Evolutionary conservation across 2,329 filamentous ascomycete genomes (phyloP).

Genomic region (Cadophora gregata): DNA sequence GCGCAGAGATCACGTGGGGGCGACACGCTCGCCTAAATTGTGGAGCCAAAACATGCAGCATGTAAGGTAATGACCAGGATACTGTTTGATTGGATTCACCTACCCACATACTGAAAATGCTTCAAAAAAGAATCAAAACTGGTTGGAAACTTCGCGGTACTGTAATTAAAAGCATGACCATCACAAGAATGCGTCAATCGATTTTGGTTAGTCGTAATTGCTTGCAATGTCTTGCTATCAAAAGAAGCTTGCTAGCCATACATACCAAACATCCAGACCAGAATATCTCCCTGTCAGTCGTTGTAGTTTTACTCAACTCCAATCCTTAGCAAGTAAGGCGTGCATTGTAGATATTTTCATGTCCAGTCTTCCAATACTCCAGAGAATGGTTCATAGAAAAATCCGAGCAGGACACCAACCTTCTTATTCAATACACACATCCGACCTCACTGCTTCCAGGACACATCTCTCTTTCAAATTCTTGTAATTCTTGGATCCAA

Average conservation of each 20-base stretch:
- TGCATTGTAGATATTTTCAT: neutral
- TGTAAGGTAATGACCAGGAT: no score
- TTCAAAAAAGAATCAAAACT: no score
- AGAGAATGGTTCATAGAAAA: neutral
- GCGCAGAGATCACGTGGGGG: no score
- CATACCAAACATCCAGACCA: no score
- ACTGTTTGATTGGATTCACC: no score
- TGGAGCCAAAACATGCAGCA: conserved; percentile 9
- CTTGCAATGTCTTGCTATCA: no score
- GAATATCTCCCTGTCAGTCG: neutral
- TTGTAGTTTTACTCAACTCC: neutral
- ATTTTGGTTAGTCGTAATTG: no score
- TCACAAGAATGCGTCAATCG: no score
- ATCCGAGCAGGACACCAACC: neutral
- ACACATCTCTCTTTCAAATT: neutral
- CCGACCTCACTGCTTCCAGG: neutral
- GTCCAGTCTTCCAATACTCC: neutral
- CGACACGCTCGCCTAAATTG: conserved; percentile 12
- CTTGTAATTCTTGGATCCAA: neutral
- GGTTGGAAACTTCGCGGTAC: no score
- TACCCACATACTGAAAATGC: no score
- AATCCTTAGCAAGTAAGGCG: neutral
- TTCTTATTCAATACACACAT: neutral
- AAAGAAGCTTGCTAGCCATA: no score
- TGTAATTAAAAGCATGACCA: no score